Conservation (phyloP, 2,329 filamentous ascomycete species). For the Pestalotiopsis sp. region DNA sequence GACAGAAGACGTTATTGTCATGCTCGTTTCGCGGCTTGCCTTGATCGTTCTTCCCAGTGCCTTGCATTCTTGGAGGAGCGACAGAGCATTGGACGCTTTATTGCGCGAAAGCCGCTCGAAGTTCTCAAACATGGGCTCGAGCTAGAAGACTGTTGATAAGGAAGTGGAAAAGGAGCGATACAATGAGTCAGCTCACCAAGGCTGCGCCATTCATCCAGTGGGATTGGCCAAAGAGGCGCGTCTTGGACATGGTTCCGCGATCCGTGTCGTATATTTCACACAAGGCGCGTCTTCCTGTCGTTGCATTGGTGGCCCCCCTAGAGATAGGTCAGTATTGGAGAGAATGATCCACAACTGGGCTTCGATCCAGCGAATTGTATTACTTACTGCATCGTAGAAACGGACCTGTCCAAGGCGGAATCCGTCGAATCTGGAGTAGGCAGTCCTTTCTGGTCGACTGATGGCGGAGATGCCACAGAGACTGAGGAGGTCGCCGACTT, state of each 20-base stretch:
- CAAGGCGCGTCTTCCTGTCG: constrained; percentile 29
- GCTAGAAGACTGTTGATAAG: constrained; percentile 27
- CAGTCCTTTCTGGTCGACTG: not conserved
- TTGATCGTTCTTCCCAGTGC: constrained; percentile 55
- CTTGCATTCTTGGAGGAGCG: constrained; percentile 53
- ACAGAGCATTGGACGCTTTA: constrained; percentile 36
- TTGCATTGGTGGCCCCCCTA: not conserved
- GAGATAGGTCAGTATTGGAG: constrained; percentile 23
- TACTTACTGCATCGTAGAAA: not conserved
- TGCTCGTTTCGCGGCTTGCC: constrained; percentile 45
- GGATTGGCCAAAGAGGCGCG: constrained; percentile 57
- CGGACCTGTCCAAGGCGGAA: not conserved
- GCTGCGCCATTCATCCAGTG: constrained; percentile 56
- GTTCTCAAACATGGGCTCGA: constrained; percentile 44
- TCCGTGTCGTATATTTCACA: constrained; percentile 34
- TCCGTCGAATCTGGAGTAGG: not conserved
- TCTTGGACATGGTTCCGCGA: constrained; percentile 55
- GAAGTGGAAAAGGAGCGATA: constrained; percentile 11
- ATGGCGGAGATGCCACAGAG: not conserved
- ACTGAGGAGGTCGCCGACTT: not conserved
- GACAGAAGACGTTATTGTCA: constrained; percentile 43
- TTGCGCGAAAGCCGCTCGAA: constrained; percentile 44
- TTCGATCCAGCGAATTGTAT: too few relatives aligned
- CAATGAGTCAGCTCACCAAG: constrained; percentile 38
- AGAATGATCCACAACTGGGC: not conserved